phyloP scores from a whole-genome alignment of 2,329 filamentous ascomycete genomes.

The Sporothrix schenckii region DNA sequence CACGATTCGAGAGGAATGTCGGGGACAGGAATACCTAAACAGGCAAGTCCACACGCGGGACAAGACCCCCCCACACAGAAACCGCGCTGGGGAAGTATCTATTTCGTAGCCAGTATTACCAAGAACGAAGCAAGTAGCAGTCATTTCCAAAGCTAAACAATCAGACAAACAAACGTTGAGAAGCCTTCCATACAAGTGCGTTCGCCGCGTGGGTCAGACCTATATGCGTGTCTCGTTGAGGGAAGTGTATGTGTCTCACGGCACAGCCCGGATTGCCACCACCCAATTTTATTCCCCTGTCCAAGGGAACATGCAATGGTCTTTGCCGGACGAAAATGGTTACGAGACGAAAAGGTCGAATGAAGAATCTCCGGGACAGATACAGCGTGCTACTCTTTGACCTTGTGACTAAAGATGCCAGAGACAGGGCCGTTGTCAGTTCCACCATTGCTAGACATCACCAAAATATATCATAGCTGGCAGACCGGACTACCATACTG shows the following conservation, averaged over 20 bases:
- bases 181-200: background rate
- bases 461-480: background rate
- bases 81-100: background rate
- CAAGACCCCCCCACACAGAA: slow-evolving; percentile 23
- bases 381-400: background rate
- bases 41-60: slow-evolving; percentile 32
- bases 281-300: background rate
- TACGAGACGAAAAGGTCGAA: background rate
- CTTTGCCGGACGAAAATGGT: background rate
- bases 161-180: no score
- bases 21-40: slow-evolving; percentile 20
- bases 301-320: background rate
- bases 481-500: background rate
- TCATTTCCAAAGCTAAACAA: no score
- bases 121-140: no score
- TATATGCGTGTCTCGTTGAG: slow-evolving; percentile 4
- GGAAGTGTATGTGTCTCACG: background rate
- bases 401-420: background rate
- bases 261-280: slow-evolving; percentile 9
- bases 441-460: background rate
- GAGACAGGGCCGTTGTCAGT: background rate
- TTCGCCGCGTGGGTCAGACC: slow-evolving; percentile 18
- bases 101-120: background rate
- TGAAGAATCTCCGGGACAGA: background rate
- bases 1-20: background rate